Percentiles rank a stretch among this genome's conserved stretches.
These are phyloP conservation scores for Globisporangium echinulatum DNA, from an alignment of 352 stramenopile genomes.

Conservation along the genomic window DNA sequence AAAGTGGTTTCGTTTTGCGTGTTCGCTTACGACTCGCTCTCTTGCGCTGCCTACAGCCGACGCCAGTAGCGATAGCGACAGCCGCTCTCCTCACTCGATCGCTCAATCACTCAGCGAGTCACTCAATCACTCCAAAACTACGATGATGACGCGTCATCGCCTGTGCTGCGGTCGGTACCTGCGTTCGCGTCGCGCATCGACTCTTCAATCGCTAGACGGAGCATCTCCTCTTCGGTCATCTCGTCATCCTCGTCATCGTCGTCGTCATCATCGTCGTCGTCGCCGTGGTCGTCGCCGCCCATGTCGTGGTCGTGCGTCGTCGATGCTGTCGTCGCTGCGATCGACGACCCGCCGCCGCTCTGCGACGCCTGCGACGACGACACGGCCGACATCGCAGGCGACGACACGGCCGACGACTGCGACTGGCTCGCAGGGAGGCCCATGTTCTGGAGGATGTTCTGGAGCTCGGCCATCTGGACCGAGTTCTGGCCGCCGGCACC, in stretches of 20 bases:
- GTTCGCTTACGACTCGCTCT: no score
- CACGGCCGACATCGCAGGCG: constrained; percentile 62
- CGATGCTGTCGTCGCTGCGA: constrained; percentile 62
- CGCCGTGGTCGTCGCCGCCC: constrained; percentile 58
- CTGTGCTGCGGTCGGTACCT: constrained; percentile 32
- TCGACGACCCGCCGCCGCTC: constrained; percentile 58
- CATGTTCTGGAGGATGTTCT: constrained; percentile 88
- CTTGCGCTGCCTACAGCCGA: no score
- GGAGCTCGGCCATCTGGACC: constrained; percentile 82
- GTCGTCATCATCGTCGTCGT: constrained; percentile 57
- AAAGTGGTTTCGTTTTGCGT: no score
- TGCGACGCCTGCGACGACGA: constrained; percentile 71
- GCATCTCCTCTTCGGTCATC: constrained; percentile 82
- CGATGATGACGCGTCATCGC: no score
- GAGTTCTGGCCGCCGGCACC: constrained; percentile 29
- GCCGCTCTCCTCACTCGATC: no score
- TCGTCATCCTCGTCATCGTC: constrained; percentile 81
- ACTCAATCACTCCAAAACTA: no score
- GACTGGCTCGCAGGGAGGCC: constrained; percentile 38
- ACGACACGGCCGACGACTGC: constrained; percentile 60
- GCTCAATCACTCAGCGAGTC: no score
- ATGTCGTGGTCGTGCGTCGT: constrained; percentile 75
- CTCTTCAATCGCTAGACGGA: constrained; percentile 82
- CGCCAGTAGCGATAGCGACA: no score
- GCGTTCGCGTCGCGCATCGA: constrained; percentile 77